A percentile compares a stretch with the other conserved stretches of the same genome.
Evolutionary conservation across 805 yeast genomes (phyloP).

Genomic region (Kuraishia capsulata): DNA sequence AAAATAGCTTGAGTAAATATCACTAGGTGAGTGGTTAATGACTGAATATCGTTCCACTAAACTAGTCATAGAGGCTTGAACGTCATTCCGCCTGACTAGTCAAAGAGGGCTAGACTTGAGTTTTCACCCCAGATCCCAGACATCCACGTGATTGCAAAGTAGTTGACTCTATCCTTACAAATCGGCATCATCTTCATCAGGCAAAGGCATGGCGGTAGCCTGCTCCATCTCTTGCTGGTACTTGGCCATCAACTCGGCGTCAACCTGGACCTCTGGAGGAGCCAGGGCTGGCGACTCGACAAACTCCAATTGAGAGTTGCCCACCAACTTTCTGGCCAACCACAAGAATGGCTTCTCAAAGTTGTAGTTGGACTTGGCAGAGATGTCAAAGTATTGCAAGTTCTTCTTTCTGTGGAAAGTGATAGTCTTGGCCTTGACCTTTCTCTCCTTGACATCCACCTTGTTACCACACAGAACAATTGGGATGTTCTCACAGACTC

Average conservation of each 20-base stretch:
- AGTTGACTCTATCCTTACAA: too few relatives aligned
- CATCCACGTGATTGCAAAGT: too few relatives aligned
- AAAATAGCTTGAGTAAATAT: too few relatives aligned
- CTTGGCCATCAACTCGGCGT: conserved; percentile 92
- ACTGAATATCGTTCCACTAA: too few relatives aligned
- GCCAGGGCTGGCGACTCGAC: conserved; percentile 99
- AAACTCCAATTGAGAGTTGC: conserved; percentile 95
- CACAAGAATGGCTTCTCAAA: conserved; percentile 99
- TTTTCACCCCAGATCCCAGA: too few relatives aligned
- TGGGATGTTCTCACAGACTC: conserved; percentile 99
- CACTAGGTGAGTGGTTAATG: too few relatives aligned
- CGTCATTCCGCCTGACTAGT: too few relatives aligned
- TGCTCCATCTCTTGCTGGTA: conserved; percentile 99
- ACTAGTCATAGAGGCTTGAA: too few relatives aligned
- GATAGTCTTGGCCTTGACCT: conserved; percentile 99
- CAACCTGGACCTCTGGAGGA: conserved; percentile 98
- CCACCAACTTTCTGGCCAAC: conserved; percentile 98
- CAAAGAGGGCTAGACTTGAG: too few relatives aligned
- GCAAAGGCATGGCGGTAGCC: conserved; percentile 99
- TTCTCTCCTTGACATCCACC: conserved; percentile 99
- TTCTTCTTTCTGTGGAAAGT: conserved; percentile 99
- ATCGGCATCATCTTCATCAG: conserved; percentile 99
- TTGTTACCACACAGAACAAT: conserved; percentile 98
- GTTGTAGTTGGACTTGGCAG: conserved; percentile 99
- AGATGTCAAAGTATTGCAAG: conserved; percentile 98